Conservation (phyloP, 2,329 filamentous ascomycete genomes). For the Pseudocercospora pini-densiflorae region DNA sequence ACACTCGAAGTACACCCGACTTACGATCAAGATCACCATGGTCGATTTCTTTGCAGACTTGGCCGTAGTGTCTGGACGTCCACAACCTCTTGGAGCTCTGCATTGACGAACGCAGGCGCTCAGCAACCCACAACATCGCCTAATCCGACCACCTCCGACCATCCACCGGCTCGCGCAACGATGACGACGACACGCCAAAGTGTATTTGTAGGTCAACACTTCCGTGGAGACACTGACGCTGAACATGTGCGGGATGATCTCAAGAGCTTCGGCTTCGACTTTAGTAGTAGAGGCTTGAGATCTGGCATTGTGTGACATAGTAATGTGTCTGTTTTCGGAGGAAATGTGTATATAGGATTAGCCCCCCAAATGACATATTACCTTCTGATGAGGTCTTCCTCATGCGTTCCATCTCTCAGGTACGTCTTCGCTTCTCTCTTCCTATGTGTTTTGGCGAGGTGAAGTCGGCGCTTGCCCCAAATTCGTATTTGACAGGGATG, state of each 20-base stretch:
- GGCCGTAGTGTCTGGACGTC: too few species aligned
- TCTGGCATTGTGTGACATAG: constrained; percentile 5
- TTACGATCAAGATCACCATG: not conserved
- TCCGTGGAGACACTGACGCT: constrained; percentile 3
- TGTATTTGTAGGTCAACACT: constrained; percentile 24
- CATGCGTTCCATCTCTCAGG: not conserved
- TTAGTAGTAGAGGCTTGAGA: not conserved
- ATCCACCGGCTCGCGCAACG: not conserved
- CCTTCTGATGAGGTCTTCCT: not conserved
- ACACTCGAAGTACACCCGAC: not conserved
- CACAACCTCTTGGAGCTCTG: too few species aligned
- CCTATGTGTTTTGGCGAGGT: not conserved
- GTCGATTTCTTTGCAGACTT: too few species aligned
- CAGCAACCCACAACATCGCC: not conserved
- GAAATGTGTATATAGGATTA: constrained; percentile 15
- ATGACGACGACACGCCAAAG: constrained; percentile 21
- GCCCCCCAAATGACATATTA: constrained; percentile 10
- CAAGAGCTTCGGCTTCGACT: constrained; percentile 2
- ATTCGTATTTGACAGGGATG: not conserved
- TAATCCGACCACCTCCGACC: constrained; percentile 4
- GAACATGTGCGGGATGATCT: constrained; percentile 12
- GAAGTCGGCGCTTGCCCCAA: constrained; percentile 9
- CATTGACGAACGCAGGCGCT: too few species aligned
- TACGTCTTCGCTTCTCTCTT: not conserved
- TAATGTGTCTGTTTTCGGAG: constrained; percentile 6